These are phyloP conservation scores for Glarea lozoyensis DNA, from an alignment of 495 filamentous ascomycete genomes.

Conservation along the genomic window DNA sequence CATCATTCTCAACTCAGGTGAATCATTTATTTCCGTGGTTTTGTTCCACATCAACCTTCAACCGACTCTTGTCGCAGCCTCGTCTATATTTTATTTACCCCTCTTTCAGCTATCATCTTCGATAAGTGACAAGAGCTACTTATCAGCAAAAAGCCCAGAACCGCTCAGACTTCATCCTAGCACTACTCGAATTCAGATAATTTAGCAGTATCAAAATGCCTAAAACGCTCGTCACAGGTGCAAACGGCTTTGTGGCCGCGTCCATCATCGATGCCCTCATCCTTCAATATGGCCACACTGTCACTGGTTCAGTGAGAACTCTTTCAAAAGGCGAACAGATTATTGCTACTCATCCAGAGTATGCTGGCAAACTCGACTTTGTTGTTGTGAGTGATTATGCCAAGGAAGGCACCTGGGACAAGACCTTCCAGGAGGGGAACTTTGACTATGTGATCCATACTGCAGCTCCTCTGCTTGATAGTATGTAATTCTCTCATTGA, in stretches of 20 bases:
- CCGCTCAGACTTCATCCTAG: too few species aligned
- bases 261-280: slow-evolving; percentile 27
- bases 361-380: slow-evolving; percentile 19
- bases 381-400: slow-evolving; percentile 18
- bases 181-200: too few species aligned
- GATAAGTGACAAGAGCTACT: too few species aligned
- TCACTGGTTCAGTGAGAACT: slow-evolving; percentile 16
- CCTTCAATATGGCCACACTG: slow-evolving; percentile 12
- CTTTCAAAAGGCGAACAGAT: slow-evolving; percentile 26
- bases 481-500: too few species aligned
- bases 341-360: slow-evolving; percentile 23
- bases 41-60: too few species aligned
- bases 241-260: slow-evolving; percentile 17
- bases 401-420: slow-evolving; percentile 16
- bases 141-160: too few species aligned
- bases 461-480: slow-evolving; percentile 22
- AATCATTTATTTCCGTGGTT: too few species aligned
- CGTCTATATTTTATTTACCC: too few species aligned
- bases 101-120: too few species aligned
- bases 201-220: slow-evolving; percentile 21
- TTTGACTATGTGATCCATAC: slow-evolving; percentile 25
- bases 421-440: slow-evolving; percentile 10
- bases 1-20: too few species aligned
- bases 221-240: slow-evolving; percentile 19
- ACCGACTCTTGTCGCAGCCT: too few species aligned